phyloP scores from a whole-genome alignment of 208 protist species.

The Phytomonas francai region DNA sequence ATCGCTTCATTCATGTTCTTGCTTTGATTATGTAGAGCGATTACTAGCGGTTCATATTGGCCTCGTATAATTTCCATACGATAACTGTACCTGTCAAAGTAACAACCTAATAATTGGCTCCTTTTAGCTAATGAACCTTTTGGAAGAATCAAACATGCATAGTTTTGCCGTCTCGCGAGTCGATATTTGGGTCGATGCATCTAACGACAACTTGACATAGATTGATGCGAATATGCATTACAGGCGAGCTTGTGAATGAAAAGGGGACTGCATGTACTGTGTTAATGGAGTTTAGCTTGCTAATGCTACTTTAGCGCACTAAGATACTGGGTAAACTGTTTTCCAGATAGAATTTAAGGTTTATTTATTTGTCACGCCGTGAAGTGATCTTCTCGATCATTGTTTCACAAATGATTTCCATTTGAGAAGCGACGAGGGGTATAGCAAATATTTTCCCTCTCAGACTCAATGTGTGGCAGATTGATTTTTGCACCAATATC shows the following conservation, averaged over 20 bases:
- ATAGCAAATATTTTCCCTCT: not conserved
- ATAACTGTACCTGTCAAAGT: no score
- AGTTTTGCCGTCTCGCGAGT: no score
- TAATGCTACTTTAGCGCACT: not conserved
- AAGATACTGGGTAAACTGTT: not conserved
- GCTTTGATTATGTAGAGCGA: not conserved
- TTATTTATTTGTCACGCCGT: not conserved
- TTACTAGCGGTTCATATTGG: not conserved
- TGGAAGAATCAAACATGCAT: no score
- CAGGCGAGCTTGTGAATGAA: not conserved
- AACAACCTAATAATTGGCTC: no score
- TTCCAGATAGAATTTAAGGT: not conserved
- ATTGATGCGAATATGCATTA: not conserved
- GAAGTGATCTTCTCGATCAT: not conserved
- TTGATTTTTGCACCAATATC: not conserved
- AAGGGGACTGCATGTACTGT: not conserved
- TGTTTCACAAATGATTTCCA: not conserved
- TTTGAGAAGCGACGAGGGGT: not conserved
- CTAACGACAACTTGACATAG: not conserved
- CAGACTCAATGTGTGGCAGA: not conserved
- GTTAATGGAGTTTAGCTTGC: not conserved
- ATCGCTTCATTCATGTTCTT: not conserved
- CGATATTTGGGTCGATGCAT: no score
- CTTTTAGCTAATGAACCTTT: no score
- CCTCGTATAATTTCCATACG: no score